A percentile compares a stretch with the other conserved stretches of the same genome.
phyloP scores from a whole-genome alignment of 139 green algal genomes.

The Nannochloris sp. region DNA sequence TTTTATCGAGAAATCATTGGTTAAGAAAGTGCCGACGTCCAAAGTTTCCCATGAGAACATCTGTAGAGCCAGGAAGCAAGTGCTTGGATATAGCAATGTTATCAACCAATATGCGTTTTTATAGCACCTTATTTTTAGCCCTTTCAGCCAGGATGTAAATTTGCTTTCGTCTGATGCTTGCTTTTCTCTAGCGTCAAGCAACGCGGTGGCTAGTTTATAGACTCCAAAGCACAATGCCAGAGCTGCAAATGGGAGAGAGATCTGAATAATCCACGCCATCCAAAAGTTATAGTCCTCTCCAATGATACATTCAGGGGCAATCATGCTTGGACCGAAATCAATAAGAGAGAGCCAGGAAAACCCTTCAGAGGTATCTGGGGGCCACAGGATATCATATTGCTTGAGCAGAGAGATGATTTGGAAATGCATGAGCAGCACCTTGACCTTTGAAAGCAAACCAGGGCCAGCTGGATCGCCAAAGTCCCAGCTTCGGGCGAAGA shows the following conservation, averaged over 20 bases:
- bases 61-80: slow-evolving; percentile 27
- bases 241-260: slow-evolving; percentile 21
- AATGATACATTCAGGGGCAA: slow-evolving; percentile 26
- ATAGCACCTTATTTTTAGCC: slow-evolving; percentile 21
- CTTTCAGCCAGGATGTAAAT: not conserved
- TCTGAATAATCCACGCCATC: slow-evolving; percentile 16
- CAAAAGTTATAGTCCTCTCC: slow-evolving; percentile 23
- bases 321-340: slow-evolving; percentile 30
- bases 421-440: slow-evolving; percentile 34
- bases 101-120: slow-evolving; percentile 43
- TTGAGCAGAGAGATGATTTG: slow-evolving; percentile 35
- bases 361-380: slow-evolving; percentile 5
- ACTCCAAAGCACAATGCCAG: slow-evolving; percentile 5
- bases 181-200: not conserved
- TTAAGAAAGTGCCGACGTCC: slow-evolving; percentile 28
- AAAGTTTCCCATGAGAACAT: slow-evolving; percentile 25
- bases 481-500: slow-evolving; percentile 22
- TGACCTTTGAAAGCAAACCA: slow-evolving; percentile 35
- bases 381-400: slow-evolving; percentile 35
- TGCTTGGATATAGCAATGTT: slow-evolving; percentile 39
- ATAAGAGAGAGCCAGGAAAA: slow-evolving; percentile 26
- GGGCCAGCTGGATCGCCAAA: slow-evolving; percentile 12
- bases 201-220: not conserved
- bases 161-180: not conserved
- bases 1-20: slow-evolving; percentile 24